Conservation (phyloP, 1,284 basidiomycete species). For the Peniophora sp. region DNA sequence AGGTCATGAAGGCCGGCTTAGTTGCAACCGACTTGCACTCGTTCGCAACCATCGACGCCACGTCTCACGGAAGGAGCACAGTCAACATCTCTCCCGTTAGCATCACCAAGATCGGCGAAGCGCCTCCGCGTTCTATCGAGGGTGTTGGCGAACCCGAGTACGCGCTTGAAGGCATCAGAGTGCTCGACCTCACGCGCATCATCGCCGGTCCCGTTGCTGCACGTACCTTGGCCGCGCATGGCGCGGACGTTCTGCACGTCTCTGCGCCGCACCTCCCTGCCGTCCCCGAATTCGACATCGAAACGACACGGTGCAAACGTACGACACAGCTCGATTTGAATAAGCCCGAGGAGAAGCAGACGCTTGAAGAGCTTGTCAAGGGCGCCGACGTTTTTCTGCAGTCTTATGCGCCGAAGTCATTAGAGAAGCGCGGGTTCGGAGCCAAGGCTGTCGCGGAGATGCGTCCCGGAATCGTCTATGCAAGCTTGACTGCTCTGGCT, state of each 20-base stretch:
- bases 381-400: slow-evolving; percentile 58
- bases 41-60: slow-evolving; percentile 41
- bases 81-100: slow-evolving; percentile 27
- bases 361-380: slow-evolving; percentile 17
- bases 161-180: slow-evolving; percentile 44
- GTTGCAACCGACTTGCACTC: slow-evolving; percentile 41
- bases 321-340: slow-evolving; percentile 55
- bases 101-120: slow-evolving; percentile 40
- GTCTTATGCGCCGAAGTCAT: slow-evolving; percentile 49
- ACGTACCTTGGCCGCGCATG: slow-evolving; percentile 50
- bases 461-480: slow-evolving; percentile 49
- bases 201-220: slow-evolving; percentile 53
- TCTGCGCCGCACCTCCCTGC: slow-evolving; percentile 50
- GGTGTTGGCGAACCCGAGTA: slow-evolving; percentile 2
- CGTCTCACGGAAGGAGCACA: slow-evolving; percentile 34
- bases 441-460: slow-evolving; percentile 29
- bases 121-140: slow-evolving; percentile 27
- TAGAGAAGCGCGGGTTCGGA: slow-evolving; percentile 44
- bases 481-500: slow-evolving; percentile 50
- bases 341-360: slow-evolving; percentile 15
- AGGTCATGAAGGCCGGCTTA: neutral
- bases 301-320: slow-evolving; percentile 61
- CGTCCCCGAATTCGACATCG: slow-evolving; percentile 46
- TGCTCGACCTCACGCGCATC: slow-evolving; percentile 52
- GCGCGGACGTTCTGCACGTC: slow-evolving; percentile 52